Percentiles rank a stretch among this genome's conserved stretches.
Evolutionary conservation across 228 moss, liverwort and hornwort species (phyloP).

Genomic region (Sphagnum magellanicum): DNA sequence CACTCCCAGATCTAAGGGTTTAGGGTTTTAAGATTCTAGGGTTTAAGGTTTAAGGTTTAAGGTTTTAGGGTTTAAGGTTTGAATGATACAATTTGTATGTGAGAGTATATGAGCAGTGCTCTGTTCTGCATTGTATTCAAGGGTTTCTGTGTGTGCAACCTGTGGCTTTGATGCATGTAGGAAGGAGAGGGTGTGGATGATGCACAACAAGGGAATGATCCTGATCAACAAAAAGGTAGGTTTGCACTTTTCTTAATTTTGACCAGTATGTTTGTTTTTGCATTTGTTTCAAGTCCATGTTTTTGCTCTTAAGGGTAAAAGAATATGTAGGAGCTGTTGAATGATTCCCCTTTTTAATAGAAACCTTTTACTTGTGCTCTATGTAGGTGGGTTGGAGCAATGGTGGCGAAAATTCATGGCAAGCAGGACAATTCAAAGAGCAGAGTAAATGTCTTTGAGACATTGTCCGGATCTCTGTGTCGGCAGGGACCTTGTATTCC

Average conservation of each 20-base stretch:
- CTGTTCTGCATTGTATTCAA: no score
- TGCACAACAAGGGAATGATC: not conserved
- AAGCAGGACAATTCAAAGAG: slow-evolving; percentile 20
- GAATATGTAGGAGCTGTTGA: not conserved
- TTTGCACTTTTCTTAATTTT: not conserved
- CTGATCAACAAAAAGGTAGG: not conserved
- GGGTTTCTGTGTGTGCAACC: not conserved
- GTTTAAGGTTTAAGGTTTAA: no score
- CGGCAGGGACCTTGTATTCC: not conserved
- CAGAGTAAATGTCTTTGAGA: slow-evolving; percentile 20
- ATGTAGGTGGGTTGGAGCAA: slow-evolving; percentile 12
- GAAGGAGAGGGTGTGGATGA: not conserved
- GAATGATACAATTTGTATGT: no score
- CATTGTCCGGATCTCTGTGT: not conserved
- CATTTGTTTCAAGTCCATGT: not conserved
- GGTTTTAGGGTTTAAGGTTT: no score
- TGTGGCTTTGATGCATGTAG: not conserved
- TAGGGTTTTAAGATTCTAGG: no score
- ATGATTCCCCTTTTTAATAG: not conserved
- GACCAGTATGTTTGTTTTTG: not conserved
- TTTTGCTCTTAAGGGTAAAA: not conserved
- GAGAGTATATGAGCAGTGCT: no score
- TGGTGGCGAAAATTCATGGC: slow-evolving; percentile 14
- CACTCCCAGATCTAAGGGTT: no score
- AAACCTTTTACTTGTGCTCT: not conserved